Conservation (phyloP, 148 eudicot species). For the Rhododendron williamsianum region DNA sequence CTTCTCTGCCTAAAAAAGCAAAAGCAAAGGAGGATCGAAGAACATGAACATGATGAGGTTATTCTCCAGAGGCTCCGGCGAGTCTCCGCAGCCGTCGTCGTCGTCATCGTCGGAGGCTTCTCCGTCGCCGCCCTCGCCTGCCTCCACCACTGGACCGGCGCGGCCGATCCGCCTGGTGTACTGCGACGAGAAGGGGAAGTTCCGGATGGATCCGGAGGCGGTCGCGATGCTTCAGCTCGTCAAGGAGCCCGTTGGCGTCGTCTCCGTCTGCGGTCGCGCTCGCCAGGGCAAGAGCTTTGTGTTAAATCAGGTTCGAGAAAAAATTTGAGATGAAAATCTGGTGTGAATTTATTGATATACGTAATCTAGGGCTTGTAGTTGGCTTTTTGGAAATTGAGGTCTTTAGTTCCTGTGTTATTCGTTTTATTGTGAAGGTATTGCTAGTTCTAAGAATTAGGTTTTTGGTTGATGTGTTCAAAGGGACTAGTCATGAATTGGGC, state of each 20-base stretch:
- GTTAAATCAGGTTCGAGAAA: slow-evolving; percentile 58
- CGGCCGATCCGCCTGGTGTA: slow-evolving; percentile 81
- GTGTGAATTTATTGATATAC: background rate
- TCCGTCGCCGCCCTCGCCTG: slow-evolving; percentile 13
- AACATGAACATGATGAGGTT: slow-evolving; percentile 15
- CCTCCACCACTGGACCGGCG: slow-evolving; percentile 48
- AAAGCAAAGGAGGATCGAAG: background rate
- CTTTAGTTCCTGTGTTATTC: background rate
- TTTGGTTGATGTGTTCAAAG: background rate
- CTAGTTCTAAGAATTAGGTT: slow-evolving; percentile 4
- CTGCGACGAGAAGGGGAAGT: slow-evolving; percentile 82
- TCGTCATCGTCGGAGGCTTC: slow-evolving; percentile 34
- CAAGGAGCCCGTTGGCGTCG: slow-evolving; percentile 84
- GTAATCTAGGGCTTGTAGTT: slow-evolving; percentile 6
- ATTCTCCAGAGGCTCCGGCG: slow-evolving; percentile 30
- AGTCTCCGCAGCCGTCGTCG: slow-evolving; percentile 30
- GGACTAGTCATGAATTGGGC: background rate
- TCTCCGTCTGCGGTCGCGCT: slow-evolving; percentile 96
- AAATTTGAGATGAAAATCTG: background rate
- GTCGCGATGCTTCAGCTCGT: slow-evolving; percentile 75
- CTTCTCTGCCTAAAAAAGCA: background rate
- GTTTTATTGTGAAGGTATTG: background rate
- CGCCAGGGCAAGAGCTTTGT: slow-evolving; percentile 95
- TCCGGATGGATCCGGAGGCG: slow-evolving; percentile 88
- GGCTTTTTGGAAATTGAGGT: background rate